These are phyloP conservation scores for Acanthamoeba quina DNA, from an alignment of 208 protist species.

Conservation along the genomic window DNA sequence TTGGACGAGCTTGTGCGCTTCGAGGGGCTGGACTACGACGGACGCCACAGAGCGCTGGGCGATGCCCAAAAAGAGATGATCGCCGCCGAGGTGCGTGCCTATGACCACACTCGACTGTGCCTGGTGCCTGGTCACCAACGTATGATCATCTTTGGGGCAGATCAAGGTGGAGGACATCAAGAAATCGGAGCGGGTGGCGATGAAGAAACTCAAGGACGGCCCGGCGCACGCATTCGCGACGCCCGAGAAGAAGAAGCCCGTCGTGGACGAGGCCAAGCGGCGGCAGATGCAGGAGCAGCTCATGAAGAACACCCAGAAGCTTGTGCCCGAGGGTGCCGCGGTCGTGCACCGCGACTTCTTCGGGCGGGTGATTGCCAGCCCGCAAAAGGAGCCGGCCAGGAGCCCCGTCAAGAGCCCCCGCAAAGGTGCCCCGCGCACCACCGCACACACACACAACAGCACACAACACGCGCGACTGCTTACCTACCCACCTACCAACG, in stretches of 20 bases:
- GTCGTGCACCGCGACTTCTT: slow-evolving; percentile 18
- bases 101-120: too few species aligned
- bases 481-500: too few species aligned
- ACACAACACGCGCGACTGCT: too few species aligned
- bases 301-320: background rate
- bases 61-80: slow-evolving; percentile 60
- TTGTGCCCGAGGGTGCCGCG: slow-evolving; percentile 2
- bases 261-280: background rate
- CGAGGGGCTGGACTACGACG: slow-evolving; percentile 49
- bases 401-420: slow-evolving; percentile 53
- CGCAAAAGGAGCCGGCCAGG: slow-evolving; percentile 1
- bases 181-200: background rate
- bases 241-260: background rate
- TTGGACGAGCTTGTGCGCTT: slow-evolving; percentile 57
- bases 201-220: slow-evolving; percentile 59
- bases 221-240: background rate
- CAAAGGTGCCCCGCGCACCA: background rate
- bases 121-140: background rate
- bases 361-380: background rate
- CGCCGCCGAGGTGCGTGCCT: background rate
- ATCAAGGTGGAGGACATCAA: slow-evolving; percentile 19
- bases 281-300: slow-evolving; percentile 4
- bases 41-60: background rate
- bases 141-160: background rate
- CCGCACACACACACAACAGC: background rate